These are phyloP conservation scores for Amanita phalloides DNA, from an alignment of 768 basidiomycete genomes.

Conservation along the genomic window DNA sequence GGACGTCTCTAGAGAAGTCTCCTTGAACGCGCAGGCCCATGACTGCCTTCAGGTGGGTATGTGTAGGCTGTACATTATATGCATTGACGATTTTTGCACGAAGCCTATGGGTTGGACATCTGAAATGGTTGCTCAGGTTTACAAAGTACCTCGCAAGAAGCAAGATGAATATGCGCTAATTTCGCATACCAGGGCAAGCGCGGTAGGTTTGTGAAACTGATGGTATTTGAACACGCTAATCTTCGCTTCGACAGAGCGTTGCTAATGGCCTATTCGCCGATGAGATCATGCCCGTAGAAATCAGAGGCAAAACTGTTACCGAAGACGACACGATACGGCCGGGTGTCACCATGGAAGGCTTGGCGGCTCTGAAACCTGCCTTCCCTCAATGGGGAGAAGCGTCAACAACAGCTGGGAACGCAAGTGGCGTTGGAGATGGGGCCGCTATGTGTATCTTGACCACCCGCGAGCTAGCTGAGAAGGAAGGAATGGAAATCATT, in stretches of 20 bases:
- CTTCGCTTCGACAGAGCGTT: constrained; percentile 35
- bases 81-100: neutral
- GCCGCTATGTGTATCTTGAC: constrained; percentile 80
- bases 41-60: constrained; percentile 61
- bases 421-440: constrained; percentile 87
- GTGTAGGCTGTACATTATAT: neutral
- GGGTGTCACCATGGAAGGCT: constrained; percentile 70
- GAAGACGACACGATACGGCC: constrained; percentile 83
- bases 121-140: constrained; percentile 78
- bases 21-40: constrained; percentile 49
- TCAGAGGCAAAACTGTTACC: constrained; percentile 55
- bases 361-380: constrained; percentile 73
- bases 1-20: constrained; percentile 46
- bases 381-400: constrained; percentile 73
- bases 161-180: constrained; percentile 89
- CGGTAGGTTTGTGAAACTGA: constrained; percentile 25
- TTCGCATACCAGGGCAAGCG: constrained; percentile 72
- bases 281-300: constrained; percentile 83
- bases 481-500: constrained; percentile 67
- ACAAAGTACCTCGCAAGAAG: constrained; percentile 63
- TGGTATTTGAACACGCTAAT: neutral
- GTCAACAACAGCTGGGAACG: constrained; percentile 75
- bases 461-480: constrained; percentile 65
- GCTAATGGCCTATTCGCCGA: constrained; percentile 64
- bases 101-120: constrained; percentile 96